Base-by-base conservation (phyloP, 306 rosid genomes). In the Delonix regia region DNA sequence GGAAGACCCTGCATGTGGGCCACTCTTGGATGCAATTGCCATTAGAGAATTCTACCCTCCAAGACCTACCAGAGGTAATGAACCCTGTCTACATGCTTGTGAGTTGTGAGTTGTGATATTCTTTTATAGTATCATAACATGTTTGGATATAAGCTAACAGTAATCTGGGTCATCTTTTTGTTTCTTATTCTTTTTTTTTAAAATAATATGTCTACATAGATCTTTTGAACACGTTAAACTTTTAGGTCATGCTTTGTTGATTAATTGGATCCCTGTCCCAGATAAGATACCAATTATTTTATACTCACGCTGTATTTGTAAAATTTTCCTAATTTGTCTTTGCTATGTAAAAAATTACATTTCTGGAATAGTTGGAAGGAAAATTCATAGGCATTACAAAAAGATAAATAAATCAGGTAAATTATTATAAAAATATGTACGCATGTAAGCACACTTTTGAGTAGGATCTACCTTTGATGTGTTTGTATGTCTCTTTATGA, bases 1-100 rank as follows among this genome's bases (percentile, higher is more conserved):
- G 78, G 99, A 94, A 73, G 91, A 94, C 75, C 92, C 97, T 51
- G 57, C 97, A 64, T 92, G 99, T 68, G 98, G 99, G 39, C 99
- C 98, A 3, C 97, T 95, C 57, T 80, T 95, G 75, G 99, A 95
- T 82, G 98, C 96, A 8, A 87, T 95, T 83, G 99, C 97, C 53
- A 90, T 93, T 77, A 91, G 96, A 85, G 92, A 93, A 83, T 89
- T 93, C 63, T 71, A 71, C 47, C 98, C 90, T 45, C 91, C 87
- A 67, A 41, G 15, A 13, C 97, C 94, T 69, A 86, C 98, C 2
- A 86, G 88, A 90, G 89, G 99, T 95, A 91, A 84, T 61, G 74
- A 76, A 82, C 62, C 55, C 51, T 48, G 53, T 18, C 53, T 10
- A 2, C 16, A 19, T 75, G 48, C 49, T 22, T 34, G 18, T 81